Evolutionary conservation across 2,329 filamentous ascomycete species (phyloP).

Genomic region (Aureobasidium sp.): DNA sequence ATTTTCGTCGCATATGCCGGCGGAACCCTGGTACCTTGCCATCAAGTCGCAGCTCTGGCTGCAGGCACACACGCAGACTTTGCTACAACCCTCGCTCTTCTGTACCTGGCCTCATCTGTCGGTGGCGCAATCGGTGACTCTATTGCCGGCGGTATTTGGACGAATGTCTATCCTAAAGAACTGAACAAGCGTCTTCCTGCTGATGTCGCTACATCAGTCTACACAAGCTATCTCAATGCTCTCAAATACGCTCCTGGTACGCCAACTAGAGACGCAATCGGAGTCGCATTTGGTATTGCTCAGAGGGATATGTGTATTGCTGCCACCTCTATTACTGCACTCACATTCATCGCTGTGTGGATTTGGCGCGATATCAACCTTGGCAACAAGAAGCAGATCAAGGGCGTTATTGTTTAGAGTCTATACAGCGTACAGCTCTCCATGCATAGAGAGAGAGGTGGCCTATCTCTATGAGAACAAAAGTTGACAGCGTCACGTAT

Average conservation of each 20-base stretch:
- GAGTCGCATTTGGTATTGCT: conserved; percentile 38
- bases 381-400: conserved; percentile 27
- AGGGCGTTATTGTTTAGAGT: conserved; percentile 25
- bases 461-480: background rate
- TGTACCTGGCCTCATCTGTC: conserved; percentile 23
- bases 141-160: conserved; percentile 25
- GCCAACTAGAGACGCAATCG: conserved; percentile 35
- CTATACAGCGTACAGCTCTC: too few species aligned
- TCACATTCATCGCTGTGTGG: conserved; percentile 21
- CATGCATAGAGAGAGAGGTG: background rate
- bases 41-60: conserved; percentile 51
- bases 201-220: background rate
- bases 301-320: conserved; percentile 37
- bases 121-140: conserved; percentile 22
- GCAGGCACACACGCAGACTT: conserved; percentile 24
- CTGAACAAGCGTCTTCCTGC: conserved; percentile 1
- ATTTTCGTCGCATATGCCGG: conserved; percentile 47
- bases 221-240: conserved; percentile 20
- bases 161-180: conserved; percentile 11
- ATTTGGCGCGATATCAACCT: conserved; percentile 26
- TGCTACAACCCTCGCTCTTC: conserved; percentile 28
- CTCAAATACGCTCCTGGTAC: conserved; percentile 34
- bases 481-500: background rate
- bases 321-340: conserved; percentile 22
- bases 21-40: conserved; percentile 44